Evolutionary conservation across 163 green algal genomes (phyloP), one percentile per base, ranked within the genome.

Genomic region (Smithsoniella earleae): DNA sequence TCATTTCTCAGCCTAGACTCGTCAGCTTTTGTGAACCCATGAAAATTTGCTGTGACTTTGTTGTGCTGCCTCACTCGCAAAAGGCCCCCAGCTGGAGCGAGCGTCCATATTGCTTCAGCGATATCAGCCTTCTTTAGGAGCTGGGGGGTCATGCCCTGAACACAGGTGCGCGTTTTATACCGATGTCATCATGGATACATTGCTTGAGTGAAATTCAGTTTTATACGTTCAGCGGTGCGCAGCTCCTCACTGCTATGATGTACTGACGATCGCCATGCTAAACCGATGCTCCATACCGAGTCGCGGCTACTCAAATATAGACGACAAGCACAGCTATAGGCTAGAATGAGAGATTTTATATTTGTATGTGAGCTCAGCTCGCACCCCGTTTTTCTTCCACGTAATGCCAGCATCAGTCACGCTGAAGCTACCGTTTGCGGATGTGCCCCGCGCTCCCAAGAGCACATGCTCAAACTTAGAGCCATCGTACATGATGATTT

Each of bases 301-400:
- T n/a, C n/a, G n/a, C n/a, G n/a, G n/a, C n/a, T n/a, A n/a, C n/a
- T n/a, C n/a, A n/a, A n/a, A n/a, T n/a, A n/a, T n/a, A n/a, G n/a
- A n/a, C n/a, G n/a, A n/a, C n/a, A n/a, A 49, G 13, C 40, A 49
- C 10, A 49, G 40, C 40, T 10, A 13, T 49, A 49, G 13, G 40
- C 40, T 22, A 49, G 40, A 49, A 49, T 49, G 13, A 13, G 40
- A 13, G 13, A 10, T 10, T 13, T 13, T 49, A 49, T 49, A 49
- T 49, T 13, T 49, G 40, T 10, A 49, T 13, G 40, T 49, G 40
- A 10, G 13, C 10, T 49, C 13, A 22, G 10, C 43, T 38, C 58
- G 27, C 58, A 69, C 58, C 25, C 58, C 58, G 30, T 69, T 34
- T 31, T 69, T 69, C 58, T 69, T 69, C 58, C 58, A 69, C 8